Conservation (phyloP, 176 grass and related monocot species). For the Tillandsia fasciculata region DNA sequence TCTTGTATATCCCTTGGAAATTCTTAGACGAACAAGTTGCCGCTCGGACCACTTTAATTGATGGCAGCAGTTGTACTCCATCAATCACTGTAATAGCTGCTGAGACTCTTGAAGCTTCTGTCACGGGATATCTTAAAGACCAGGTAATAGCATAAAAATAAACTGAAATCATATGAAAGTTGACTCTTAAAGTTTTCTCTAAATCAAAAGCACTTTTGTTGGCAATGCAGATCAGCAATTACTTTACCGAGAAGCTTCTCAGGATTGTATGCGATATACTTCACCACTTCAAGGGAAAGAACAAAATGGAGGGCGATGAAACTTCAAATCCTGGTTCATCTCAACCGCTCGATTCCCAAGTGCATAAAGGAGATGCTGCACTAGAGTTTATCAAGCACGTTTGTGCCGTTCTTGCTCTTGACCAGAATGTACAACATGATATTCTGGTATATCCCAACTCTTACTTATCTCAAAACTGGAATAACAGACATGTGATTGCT, state of each 20-base stretch:
- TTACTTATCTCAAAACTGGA: constrained; percentile 1
- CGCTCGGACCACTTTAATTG: constrained; percentile 32
- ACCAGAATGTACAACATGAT: constrained; percentile 90
- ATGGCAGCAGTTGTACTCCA: constrained; percentile 71
- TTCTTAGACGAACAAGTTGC: constrained; percentile 73
- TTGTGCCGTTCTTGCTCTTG: constrained; percentile 83
- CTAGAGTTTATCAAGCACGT: constrained; percentile 97
- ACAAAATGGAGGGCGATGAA: constrained; percentile 37
- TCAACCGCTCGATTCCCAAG: constrained; percentile 17
- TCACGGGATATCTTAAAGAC: constrained; percentile 48
- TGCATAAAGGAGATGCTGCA: constrained; percentile 65
- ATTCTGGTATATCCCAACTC: constrained; percentile 58
- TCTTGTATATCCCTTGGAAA: constrained; percentile 89
- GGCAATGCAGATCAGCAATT: constrained; percentile 69
- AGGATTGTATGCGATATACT: constrained; percentile 71
- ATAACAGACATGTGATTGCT: not conserved
- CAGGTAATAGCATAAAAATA: constrained; percentile 37
- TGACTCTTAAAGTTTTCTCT: not conserved
- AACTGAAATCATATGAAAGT: constrained; percentile 1
- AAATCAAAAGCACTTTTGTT: constrained; percentile 20
- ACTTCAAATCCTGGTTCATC: constrained; percentile 25
- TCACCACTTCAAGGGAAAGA: constrained; percentile 61
- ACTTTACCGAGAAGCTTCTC: constrained; percentile 88
- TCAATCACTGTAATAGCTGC: constrained; percentile 81
- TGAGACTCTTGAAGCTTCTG: constrained; percentile 61